Base-by-base conservation (phyloP, 257 asterid species). In the Rhazya stricta region DNA sequence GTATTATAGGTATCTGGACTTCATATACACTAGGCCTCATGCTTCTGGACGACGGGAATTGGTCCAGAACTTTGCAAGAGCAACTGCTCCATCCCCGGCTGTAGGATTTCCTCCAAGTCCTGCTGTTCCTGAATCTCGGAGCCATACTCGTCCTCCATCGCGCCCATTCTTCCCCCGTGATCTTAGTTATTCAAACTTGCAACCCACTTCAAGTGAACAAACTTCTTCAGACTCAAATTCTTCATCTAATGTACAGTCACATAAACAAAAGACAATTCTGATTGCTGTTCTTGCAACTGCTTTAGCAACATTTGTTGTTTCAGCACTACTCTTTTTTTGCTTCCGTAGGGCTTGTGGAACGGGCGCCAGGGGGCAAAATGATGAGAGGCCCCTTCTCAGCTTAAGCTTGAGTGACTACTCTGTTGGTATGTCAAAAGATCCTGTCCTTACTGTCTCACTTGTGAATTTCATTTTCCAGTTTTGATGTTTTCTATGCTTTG, bases 321-420 rank as follows among this genome's bases (percentile, higher is more conserved):
- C 83, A 69, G 86, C 73, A 16, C 80, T 91, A 72, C 80, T 92
- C 76, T 90, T 89, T 71, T 58, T 90, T 69, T 88, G 88, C 82
- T 89, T 85, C 50, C 80, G 91, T 63, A 83, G 75, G 79, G 83
- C 86, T 77, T 86, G 85, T 65, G 82, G 88, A 76, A 16, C 66
- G 53, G 83, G 88, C 41, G 67, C 79, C 39, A 74, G 85, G 70
- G 69, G 85, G 78, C 77, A 74, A 81, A 91, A 91, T 71, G 96
- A 92, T n/a, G 94, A 92, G 84, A 85, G 94, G 76, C 97, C 91
- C 71, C 97, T 91, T 82, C 94, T 91, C 84, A 89, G 93, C 86
- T 82, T 91, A 82, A 92, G 97, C 85, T 78, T 86, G 37, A 91
- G 92, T 37, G 96, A 91, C 66, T 87, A 88, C 78, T 89, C 96